Evolutionary conservation across 2,329 filamentous ascomycete species (phyloP), one percentile per base, ranked within the genome.

Genomic region (Phialophora verrucosa): DNA sequence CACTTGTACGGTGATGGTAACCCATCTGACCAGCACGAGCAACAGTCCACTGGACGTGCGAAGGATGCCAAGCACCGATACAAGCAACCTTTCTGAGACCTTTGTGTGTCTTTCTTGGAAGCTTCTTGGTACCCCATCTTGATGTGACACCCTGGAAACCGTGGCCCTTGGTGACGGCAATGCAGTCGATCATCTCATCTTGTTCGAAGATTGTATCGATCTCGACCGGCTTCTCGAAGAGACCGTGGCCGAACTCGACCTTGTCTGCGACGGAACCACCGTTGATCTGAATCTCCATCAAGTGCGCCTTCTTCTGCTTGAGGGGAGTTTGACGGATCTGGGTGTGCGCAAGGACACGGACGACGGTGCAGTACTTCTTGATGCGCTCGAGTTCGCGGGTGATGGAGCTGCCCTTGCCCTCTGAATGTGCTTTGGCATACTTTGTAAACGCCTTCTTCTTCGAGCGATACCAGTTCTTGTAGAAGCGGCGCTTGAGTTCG

Each of bases 391-490:
- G 90, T 85, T 99, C 95, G 81, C 92, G 91, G 83, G 91, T 93
- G 87, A 98, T 91, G 79, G 92, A 93, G 76, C 91, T 85, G 78
- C 92, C 93, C 84, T 83, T 91, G 86, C 85, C 90, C 87, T 98
- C 94, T 73, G 94, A 93, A 90, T 98, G 92, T 90, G 96, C 94
- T 92, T 98, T 99, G 87, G 95, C 92, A 86, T 99, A 99, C 88
- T 96, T 97, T 88, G 95, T 99, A 88, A 99, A 99, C 72, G 95
- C 95, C 94, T 99, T 99, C 92, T 97, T 98, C 93, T 99, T 99
- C 89, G 90, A 93, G 91, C 97, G 97, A 91, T 99, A 99, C 95
- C 95, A 99, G 91, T 99, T 99, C 93, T 98, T 98, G 92, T 99
- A 99, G 92, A 99, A 99, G 82, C 95, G 92, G 80, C 95, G 92